Percentiles rank a stretch among this genome's conserved stretches.
These are phyloP conservation scores for Malassezia pachydermatis DNA, from an alignment of 1,284 basidiomycete species.

Conservation along the genomic window DNA sequence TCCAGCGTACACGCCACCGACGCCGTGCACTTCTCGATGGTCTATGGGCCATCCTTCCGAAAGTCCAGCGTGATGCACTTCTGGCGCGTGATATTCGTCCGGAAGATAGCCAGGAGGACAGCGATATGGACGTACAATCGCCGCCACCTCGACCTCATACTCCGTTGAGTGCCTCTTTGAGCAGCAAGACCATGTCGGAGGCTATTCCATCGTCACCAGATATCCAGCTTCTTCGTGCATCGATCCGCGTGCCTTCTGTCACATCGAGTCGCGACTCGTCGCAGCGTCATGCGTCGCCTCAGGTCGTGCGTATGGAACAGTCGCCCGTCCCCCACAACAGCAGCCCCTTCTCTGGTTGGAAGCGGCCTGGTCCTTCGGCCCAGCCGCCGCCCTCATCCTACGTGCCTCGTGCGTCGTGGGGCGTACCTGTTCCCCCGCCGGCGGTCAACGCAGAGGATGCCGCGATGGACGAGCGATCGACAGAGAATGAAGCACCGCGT, in stretches of 20 bases:
- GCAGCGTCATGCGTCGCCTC: not conserved
- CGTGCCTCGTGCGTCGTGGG: too few species aligned
- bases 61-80: constrained; percentile 13
- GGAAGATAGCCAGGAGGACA: not conserved
- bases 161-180: constrained; percentile 4
- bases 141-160: not conserved
- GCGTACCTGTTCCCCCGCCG: constrained; percentile 2
- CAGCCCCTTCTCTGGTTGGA: constrained; percentile 18
- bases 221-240: not conserved
- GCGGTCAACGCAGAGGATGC: not conserved
- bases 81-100: not conserved
- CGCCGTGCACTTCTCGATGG: constrained; percentile 15
- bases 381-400: too few species aligned
- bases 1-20: constrained; percentile 7
- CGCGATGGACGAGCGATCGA: not conserved
- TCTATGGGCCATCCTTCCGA: constrained; percentile 14
- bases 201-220: not conserved
- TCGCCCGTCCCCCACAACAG: constrained; percentile 2
- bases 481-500: not conserved
- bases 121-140: not conserved
- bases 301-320: not conserved
- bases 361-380: not conserved
- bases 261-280: not conserved
- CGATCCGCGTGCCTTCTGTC: not conserved
- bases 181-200: not conserved